phyloP scores from a whole-genome alignment of 345 rosid species.

The Murraya paniculata region DNA sequence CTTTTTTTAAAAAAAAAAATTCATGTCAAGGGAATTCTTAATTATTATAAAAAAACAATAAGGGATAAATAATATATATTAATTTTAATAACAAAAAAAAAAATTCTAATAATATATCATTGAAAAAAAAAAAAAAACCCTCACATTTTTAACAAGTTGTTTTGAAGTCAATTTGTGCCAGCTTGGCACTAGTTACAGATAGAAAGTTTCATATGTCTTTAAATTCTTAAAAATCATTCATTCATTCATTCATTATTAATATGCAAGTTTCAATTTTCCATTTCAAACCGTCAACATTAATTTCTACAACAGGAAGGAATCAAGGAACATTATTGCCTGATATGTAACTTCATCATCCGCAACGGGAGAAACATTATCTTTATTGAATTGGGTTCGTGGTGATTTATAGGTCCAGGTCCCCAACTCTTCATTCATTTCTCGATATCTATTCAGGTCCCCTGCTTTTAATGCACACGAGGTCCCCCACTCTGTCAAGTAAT shows the following conservation, averaged over 20 bases:
- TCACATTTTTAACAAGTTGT: no score
- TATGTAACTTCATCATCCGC: not conserved
- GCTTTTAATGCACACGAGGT: slow-evolving; percentile 2
- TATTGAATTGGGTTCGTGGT: not conserved
- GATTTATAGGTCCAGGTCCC: slow-evolving; percentile 6
- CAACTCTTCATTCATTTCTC: not conserved
- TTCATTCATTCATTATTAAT: no score
- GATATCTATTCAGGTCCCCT: not conserved
- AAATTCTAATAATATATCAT: not conserved
- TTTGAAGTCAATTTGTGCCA: no score
- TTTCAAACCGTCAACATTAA: not conserved
- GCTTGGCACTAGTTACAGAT: no score
- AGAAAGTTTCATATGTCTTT: no score
- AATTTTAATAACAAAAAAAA: not conserved
- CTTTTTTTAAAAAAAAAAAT: no score
- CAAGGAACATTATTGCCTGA: not conserved
- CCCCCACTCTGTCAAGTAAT: slow-evolving; percentile 16
- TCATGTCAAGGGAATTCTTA: no score
- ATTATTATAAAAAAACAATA: not conserved
- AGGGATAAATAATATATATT: not conserved
- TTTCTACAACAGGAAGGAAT: not conserved
- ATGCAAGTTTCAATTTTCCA: not conserved
- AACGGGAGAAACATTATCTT: not conserved
- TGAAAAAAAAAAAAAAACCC: not conserved
- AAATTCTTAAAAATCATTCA: no score